phyloP scores from a whole-genome alignment of 2,329 filamentous ascomycete genomes.

The Phaeosphaeriaceae sp. region DNA sequence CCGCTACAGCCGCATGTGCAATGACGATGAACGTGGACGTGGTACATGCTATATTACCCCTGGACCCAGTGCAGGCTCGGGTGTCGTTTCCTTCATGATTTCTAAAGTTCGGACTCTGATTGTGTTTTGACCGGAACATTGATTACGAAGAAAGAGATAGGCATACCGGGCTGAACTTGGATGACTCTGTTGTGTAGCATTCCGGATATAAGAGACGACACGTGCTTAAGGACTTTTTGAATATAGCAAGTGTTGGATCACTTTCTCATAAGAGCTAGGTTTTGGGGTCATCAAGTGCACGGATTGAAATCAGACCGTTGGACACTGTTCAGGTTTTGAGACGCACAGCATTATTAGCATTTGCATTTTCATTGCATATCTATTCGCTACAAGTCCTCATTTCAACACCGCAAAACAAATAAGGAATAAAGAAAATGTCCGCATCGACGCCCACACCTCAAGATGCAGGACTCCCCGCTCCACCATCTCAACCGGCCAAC shows the following conservation, averaged over 20 bases:
- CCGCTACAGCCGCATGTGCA: slow-evolving; percentile 9
- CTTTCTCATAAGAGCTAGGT: background rate
- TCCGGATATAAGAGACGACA: background rate
- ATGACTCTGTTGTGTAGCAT: background rate
- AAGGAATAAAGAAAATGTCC: background rate
- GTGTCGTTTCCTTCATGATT: background rate
- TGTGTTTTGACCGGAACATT: background rate
- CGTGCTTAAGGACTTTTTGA: background rate
- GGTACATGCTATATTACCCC: background rate
- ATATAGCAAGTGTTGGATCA: background rate
- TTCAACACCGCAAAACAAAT: background rate
- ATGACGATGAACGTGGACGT: background rate
- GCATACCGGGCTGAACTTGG: background rate
- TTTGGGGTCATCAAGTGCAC: background rate
- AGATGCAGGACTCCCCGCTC: background rate
- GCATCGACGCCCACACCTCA: background rate
- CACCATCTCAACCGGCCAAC: background rate
- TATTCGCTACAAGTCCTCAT: too few species aligned
- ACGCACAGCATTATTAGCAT: background rate
- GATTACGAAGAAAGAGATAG: background rate
- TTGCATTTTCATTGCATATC: background rate
- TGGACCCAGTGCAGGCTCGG: background rate
- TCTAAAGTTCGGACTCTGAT: background rate
- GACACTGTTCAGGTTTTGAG: background rate
- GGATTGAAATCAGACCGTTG: background rate